A percentile compares a stretch with the other conserved stretches of the same genome.
Conservation (phyloP, 768 basidiomycete genomes). For the Tricholoma bakamatsutake region DNA sequence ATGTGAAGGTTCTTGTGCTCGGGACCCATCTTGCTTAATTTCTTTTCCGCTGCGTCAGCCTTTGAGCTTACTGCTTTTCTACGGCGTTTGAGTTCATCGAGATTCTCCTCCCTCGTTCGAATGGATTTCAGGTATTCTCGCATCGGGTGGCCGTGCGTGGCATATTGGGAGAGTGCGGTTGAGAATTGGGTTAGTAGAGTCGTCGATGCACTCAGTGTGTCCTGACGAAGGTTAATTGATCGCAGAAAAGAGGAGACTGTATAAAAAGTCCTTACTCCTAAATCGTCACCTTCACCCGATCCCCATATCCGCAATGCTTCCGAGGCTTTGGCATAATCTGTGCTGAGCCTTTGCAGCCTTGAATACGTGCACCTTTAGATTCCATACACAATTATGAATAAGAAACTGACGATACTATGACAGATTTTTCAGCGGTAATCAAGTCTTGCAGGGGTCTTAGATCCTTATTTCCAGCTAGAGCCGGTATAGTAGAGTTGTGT, state of each 20-base stretch:
- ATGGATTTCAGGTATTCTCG: conserved; percentile 77
- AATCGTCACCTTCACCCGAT: conserved; percentile 75
- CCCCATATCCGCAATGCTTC: conserved; percentile 75
- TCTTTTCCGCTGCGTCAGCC: conserved; percentile 82
- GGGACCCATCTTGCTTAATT: conserved; percentile 82
- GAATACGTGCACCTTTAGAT: not conserved
- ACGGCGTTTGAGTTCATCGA: conserved; percentile 71
- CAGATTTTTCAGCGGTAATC: conserved; percentile 83
- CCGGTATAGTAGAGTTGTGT: conserved; percentile 80
- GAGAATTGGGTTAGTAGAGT: conserved; percentile 64
- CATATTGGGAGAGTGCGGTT: conserved; percentile 61
- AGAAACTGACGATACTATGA: conserved; percentile 62
- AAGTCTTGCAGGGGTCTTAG: conserved; percentile 79
- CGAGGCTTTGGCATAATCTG: conserved; percentile 61
- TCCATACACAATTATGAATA: conserved; percentile 6
- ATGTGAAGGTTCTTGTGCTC: conserved; percentile 77
- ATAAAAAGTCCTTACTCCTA: conserved; percentile 46
- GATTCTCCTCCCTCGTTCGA: conserved; percentile 75
- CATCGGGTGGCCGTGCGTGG: conserved; percentile 62
- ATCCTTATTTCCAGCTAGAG: conserved; percentile 67
- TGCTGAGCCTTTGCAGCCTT: conserved; percentile 61
- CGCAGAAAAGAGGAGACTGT: not conserved
- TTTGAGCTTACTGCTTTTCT: conserved; percentile 60
- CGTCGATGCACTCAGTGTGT: conserved; percentile 67
- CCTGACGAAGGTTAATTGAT: conserved; percentile 35